These are phyloP conservation scores for Fusarium sp. DNA, from an alignment of 2,329 filamentous ascomycete genomes.

Conservation along the genomic window DNA sequence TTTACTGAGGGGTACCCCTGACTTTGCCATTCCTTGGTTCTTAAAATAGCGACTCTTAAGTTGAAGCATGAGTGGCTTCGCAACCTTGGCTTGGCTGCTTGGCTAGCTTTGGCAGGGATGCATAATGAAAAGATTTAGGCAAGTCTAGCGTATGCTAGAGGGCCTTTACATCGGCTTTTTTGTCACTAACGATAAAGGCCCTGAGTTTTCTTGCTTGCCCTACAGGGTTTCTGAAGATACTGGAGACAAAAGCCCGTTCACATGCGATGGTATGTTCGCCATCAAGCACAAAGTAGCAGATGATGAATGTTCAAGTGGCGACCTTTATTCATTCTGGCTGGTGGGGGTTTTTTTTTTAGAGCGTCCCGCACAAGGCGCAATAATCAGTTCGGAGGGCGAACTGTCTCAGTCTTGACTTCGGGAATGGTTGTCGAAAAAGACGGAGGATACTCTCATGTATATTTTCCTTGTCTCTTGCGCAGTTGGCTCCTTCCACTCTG, in stretches of 20 bases:
- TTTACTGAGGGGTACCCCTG: constrained; percentile 39
- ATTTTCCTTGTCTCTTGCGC: constrained; percentile 26
- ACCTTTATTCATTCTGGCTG: constrained; percentile 10
- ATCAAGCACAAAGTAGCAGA: constrained; percentile 10
- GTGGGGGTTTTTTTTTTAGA: not conserved
- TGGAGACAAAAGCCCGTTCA: constrained; percentile 10
- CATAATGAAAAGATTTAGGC: not conserved
- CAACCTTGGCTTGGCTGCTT: constrained; percentile 5
- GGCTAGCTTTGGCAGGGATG: constrained; percentile 26
- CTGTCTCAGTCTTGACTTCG: constrained; percentile 37
- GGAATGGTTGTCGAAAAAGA: constrained; percentile 32
- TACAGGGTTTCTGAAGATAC: constrained; percentile 1
- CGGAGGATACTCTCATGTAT: not conserved
- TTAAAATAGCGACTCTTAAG: constrained; percentile 38
- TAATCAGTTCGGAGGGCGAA: constrained; percentile 34
- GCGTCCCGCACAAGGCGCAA: constrained; percentile 32
- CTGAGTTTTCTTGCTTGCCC: not conserved
- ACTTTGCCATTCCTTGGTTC: constrained; percentile 39
- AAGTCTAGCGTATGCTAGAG: not conserved
- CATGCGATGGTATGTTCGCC: constrained; percentile 7
- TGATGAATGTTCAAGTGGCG: constrained; percentile 26
- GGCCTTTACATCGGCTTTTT: not conserved
- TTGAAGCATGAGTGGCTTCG: constrained; percentile 11
- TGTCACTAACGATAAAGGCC: not conserved
- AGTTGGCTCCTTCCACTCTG: constrained; percentile 1